Conservation (phyloP, 805 yeast genomes). For the Saturnispora silvae region DNA sequence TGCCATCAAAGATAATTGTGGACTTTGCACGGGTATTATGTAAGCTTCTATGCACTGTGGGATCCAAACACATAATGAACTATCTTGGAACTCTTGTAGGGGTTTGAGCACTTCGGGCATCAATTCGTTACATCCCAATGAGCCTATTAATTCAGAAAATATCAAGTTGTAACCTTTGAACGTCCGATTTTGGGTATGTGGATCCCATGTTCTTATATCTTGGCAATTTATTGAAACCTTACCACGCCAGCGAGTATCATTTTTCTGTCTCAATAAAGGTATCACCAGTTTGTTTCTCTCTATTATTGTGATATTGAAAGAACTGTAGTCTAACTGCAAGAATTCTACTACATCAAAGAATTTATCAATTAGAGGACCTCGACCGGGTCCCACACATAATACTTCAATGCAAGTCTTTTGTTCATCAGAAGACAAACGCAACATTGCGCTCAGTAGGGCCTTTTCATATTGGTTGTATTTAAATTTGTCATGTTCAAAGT, state of each 20-base stretch:
- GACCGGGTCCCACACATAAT: conserved; percentile 76
- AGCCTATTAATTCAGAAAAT: conserved; percentile 76
- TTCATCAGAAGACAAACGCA: conserved; percentile 20
- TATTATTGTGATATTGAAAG: conserved; percentile 40
- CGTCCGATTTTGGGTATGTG: conserved; percentile 17
- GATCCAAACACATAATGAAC: conserved; percentile 47
- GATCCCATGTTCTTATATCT: conserved; percentile 49
- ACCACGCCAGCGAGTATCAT: conserved; percentile 41
- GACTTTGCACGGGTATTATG: conserved; percentile 59
- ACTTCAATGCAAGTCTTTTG: conserved; percentile 25
- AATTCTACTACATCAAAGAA: conserved; percentile 32
- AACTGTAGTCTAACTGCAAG: conserved; percentile 19
- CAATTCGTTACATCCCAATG: conserved; percentile 87
- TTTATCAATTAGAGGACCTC: conserved; percentile 68
- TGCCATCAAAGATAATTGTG: conserved; percentile 35
- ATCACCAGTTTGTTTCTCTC: conserved; percentile 65
- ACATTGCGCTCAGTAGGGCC: conserved; percentile 51
- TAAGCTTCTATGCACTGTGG: conserved; percentile 51
- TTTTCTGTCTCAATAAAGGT: conserved; percentile 37
- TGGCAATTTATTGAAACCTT: conserved; percentile 39
- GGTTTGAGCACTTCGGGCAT: conserved; percentile 69
- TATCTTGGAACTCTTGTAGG: conserved; percentile 22
- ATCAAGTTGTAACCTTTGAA: conserved; percentile 37
- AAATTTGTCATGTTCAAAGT: conserved; percentile 58
- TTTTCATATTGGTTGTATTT: conserved; percentile 61